Evolutionary conservation across 768 basidiomycete genomes (phyloP).

Genomic region (Daedaleopsis nitida): DNA sequence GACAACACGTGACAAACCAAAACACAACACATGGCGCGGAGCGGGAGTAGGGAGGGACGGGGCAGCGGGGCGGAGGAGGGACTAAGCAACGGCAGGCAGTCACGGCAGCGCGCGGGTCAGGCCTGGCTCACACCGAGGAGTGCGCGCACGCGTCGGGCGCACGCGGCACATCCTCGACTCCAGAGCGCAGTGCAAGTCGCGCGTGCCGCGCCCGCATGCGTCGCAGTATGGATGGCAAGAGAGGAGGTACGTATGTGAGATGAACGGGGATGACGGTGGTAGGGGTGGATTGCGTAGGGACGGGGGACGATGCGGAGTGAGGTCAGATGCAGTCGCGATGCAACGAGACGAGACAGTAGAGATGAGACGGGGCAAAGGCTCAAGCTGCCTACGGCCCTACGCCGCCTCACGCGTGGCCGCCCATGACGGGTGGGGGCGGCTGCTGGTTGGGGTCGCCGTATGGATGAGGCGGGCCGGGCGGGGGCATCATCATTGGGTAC

Average conservation of each 20-base stretch:
- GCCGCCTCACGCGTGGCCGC: conserved; percentile 39
- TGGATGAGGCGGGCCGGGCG: conserved; percentile 66
- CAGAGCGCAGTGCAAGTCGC: conserved; percentile 14
- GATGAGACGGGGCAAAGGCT: not conserved
- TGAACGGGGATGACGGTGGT: not conserved
- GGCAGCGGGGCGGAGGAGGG: not conserved
- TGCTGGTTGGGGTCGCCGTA: conserved; percentile 58
- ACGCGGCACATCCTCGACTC: conserved; percentile 18
- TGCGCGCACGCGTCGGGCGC: conserved; percentile 3
- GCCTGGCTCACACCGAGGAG: conserved; percentile 22
- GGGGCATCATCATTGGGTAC: conserved; percentile 93
- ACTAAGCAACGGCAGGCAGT: not conserved
- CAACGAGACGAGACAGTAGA: not conserved
- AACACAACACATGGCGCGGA: conserved; percentile 20
- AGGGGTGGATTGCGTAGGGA: no score
- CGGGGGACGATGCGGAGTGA: no score
- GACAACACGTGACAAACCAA: conserved; percentile 27
- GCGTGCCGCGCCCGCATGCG: not conserved
- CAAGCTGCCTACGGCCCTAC: not conserved
- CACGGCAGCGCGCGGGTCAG: not conserved
- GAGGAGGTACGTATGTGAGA: conserved; percentile 1
- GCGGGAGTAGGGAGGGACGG: not conserved
- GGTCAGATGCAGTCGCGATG: not conserved
- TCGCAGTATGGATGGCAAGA: not conserved
- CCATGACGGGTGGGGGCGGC: conserved; percentile 75